Evolutionary conservation across 1,284 basidiomycete genomes (phyloP).

Genomic region (Stygiomarasmius scandens): DNA sequence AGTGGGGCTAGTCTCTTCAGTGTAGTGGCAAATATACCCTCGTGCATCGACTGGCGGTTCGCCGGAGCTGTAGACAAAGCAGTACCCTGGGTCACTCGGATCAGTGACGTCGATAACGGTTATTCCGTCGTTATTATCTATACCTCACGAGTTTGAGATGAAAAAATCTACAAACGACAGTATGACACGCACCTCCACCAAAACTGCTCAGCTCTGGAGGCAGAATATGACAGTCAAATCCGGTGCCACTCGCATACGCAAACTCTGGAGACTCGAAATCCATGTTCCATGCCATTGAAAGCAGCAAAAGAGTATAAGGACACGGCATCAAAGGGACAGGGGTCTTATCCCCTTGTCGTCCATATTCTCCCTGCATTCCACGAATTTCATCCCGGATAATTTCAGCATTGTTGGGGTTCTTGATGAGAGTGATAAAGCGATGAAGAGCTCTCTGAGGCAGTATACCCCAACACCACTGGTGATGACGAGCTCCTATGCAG

Average conservation of each 20-base stretch:
- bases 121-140: too few species aligned
- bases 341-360: conserved; percentile 7
- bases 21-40: conserved; percentile 1
- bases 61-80: too few species aligned
- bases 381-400: conserved; percentile 38
- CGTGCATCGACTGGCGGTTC: too few species aligned
- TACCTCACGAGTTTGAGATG: too few species aligned
- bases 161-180: too few species aligned
- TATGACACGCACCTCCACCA: conserved; percentile 31
- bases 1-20: conserved; percentile 11
- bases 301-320: conserved; percentile 29
- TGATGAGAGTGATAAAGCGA: conserved; percentile 37
- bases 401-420: conserved; percentile 34
- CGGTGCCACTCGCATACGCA: conserved; percentile 15
- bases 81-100: too few species aligned
- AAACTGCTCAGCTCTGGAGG: conserved; percentile 29
- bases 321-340: conserved; percentile 30
- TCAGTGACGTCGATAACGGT: conserved; percentile 44
- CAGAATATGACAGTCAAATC: conserved; percentile 17
- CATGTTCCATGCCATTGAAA: conserved; percentile 25
- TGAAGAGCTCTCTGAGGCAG: conserved; percentile 31
- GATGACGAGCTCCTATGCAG: conserved; percentile 40
- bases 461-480: conserved; percentile 40
- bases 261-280: conserved; percentile 19
- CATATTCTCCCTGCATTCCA: conserved; percentile 30